Base-by-base conservation (phyloP, 768 basidiomycete genomes). In the Naganishia antarctica region DNA sequence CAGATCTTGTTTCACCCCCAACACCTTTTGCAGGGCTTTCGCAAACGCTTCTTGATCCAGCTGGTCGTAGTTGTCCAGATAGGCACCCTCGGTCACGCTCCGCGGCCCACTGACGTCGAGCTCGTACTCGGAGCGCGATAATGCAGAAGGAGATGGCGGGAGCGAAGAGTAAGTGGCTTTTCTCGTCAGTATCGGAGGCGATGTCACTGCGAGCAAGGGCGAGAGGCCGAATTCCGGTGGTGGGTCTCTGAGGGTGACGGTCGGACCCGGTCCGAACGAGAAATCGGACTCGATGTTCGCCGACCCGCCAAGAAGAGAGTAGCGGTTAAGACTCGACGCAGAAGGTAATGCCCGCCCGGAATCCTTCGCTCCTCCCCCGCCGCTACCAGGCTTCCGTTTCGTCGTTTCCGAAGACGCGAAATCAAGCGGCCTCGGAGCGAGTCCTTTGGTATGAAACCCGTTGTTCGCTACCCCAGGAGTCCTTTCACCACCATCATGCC, bases 131-230 rank as follows among this genome's bases (percentile, higher is more conserved):
- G 15, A 18, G 16, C n/a, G 44, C 23, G 32, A 31, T 4, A 37
- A 45, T 31, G 49, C 34, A 13, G 59, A 46, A 11, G 64, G 64
- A 9, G 58, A 60, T n/a, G 64, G 59, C 9, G 64, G 64, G 8
- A 65, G 59, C 2, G 58, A 60, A 12, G 64, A 65, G 28, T 65
- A 65, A 3, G 64, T 65, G 11, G 47, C 40, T 37, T 51, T 44
- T 57, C 62, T 51, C 13, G 49, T 53, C 50, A 63, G 25, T 15
- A n/a, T 23, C 2, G 62, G 62, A 8, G 53, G 9, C 23, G 53
- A 40, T 23, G 53, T 25, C 34, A 21, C 13, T 26, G 53, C 2
- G 12, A 21, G 32, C 2, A 11, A 11, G 23, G 47, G 47, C 23
- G 23, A 49, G 4, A 12, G 6, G 18, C 7, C 6, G 18, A 49